Evolutionary conservation across 805 yeast genomes (phyloP), one percentile per base, ranked within the genome.

Genomic region (Candida berthetii): DNA sequence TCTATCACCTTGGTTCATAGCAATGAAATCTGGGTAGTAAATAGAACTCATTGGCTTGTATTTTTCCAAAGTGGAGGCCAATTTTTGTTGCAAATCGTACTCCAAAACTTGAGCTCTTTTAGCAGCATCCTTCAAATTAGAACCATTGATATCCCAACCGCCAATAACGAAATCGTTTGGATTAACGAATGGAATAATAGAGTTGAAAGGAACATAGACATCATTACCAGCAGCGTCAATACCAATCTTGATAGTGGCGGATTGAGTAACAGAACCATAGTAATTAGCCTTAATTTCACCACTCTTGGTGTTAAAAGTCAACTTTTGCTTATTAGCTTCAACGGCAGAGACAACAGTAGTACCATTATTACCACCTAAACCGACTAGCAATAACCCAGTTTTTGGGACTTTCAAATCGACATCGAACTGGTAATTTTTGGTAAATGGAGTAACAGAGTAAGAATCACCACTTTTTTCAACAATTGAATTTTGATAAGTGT

Each of bases 331-430:
- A 72, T 90, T 90, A 45, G 97, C 96, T 50, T 85, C 76, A 39
- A 82, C 72, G 9, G 96, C 82, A 36, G 91, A 89, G 41, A 89
- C 78, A 49, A 91, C 73, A 13, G 98, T 90, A 44, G 96, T 76
- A 64, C 97, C 98, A 60, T 90, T 90, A 73, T 90, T 90, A 65
- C 98, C 98, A 54, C 97, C 97, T 50, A 90, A 73, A 53, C 98
- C 98, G 29, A 90, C 97, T 48, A 91, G 73, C 79, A 90, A 66
- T 48, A 90, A 71, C 54, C 98, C 98, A 38, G 88, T 75, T 64
- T 83, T 88, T 53, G 96, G 96, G 35, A 82, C 78, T 43, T 72
- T 74, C 60, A 86, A 73, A 53, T 88, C 95, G 39, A 86, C 82
- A 64, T 87, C 86, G 74, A 90, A 91, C 59, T 88, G 82, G 58